Percentiles rank a stretch among this genome's conserved stretches.
phyloP scores from a whole-genome alignment of 495 filamentous ascomycete species.

The Aspergillus taichungensis region DNA sequence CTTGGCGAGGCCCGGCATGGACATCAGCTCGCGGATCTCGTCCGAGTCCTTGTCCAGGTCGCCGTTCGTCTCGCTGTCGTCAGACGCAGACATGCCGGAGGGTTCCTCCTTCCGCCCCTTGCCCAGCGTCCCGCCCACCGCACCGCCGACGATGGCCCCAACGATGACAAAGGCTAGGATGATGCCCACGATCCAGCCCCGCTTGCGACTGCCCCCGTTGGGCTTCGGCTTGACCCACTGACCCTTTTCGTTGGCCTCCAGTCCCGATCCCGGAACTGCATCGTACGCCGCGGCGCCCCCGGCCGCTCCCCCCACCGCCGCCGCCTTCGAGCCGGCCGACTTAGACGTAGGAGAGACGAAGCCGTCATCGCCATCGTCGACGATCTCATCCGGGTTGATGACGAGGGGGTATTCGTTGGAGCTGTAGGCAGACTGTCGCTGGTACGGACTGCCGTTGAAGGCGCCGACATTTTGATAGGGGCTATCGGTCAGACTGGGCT shows the following conservation, averaged over 20 bases:
- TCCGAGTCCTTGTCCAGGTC: slow-evolving; percentile 64
- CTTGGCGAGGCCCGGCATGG: slow-evolving; percentile 73
- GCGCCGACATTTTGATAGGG: slow-evolving; percentile 24
- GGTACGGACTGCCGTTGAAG: slow-evolving; percentile 48
- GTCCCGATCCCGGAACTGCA: slow-evolving; percentile 39
- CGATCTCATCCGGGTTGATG: slow-evolving; percentile 72
- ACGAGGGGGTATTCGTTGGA: slow-evolving; percentile 37
- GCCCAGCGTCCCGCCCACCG: slow-evolving; percentile 63
- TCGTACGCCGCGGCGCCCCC: slow-evolving; percentile 52
- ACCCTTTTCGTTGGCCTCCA: slow-evolving; percentile 16
- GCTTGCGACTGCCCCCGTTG: slow-evolving; percentile 55
- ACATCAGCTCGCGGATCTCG: slow-evolving; percentile 76
- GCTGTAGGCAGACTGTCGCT: slow-evolving; percentile 52
- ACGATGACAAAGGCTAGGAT: slow-evolving; percentile 55
- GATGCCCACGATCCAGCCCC: slow-evolving; percentile 58
- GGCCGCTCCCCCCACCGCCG: slow-evolving; percentile 35
- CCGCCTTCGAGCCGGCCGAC: slow-evolving; percentile 36
- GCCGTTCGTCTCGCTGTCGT: slow-evolving; percentile 47
- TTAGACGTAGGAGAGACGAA: slow-evolving; percentile 39
- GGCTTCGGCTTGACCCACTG: slow-evolving; percentile 47
- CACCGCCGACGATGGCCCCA: slow-evolving; percentile 66
- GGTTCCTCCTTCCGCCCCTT: slow-evolving; percentile 26
- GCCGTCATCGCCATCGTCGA: slow-evolving; percentile 81
- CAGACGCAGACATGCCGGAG: slow-evolving; percentile 16
- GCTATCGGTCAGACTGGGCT: slow-evolving; percentile 23